These are phyloP conservation scores for Auriscalpium microsporum DNA, from an alignment of 768 basidiomycete genomes.

Conservation along the genomic window DNA sequence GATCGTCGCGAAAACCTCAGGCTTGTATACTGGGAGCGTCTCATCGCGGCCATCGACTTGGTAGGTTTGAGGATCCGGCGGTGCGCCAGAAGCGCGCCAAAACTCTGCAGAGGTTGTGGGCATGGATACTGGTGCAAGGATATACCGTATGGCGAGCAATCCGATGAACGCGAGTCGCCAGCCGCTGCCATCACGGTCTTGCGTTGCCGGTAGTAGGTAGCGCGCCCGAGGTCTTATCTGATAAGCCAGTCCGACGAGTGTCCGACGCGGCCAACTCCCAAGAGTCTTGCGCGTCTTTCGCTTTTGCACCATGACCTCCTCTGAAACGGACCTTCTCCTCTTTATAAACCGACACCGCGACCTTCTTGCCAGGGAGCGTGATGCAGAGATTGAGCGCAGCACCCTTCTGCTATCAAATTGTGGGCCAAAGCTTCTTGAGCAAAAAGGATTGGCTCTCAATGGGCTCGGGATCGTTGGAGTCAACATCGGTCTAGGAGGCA, in stretches of 20 bases:
- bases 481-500: constrained; percentile 86
- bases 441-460: constrained; percentile 73
- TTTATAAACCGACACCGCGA: constrained; percentile 64
- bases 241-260: no score
- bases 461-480: constrained; percentile 64
- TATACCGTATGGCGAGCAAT: no score
- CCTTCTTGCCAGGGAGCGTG: constrained; percentile 64
- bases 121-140: no score
- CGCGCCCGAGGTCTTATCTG: no score
- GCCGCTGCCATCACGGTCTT: no score
- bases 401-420: constrained; percentile 77
- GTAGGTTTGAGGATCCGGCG: constrained; percentile 2
- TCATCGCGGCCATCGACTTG: constrained; percentile 7
- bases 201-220: no score
- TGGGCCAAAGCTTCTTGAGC: constrained; percentile 76
- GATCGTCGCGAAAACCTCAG: constrained; percentile 13
- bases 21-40: constrained; percentile 6
- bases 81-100: constrained; percentile 7
- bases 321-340: constrained; percentile 30
- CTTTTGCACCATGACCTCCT: constrained; percentile 4
- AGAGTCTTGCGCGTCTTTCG: no score
- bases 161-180: no score
- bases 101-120: not conserved
- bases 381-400: constrained; percentile 77
- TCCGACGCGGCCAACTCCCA: no score